Conservation (phyloP, 208 protist genomes). For the Kentomonas sorsogonicus region DNA sequence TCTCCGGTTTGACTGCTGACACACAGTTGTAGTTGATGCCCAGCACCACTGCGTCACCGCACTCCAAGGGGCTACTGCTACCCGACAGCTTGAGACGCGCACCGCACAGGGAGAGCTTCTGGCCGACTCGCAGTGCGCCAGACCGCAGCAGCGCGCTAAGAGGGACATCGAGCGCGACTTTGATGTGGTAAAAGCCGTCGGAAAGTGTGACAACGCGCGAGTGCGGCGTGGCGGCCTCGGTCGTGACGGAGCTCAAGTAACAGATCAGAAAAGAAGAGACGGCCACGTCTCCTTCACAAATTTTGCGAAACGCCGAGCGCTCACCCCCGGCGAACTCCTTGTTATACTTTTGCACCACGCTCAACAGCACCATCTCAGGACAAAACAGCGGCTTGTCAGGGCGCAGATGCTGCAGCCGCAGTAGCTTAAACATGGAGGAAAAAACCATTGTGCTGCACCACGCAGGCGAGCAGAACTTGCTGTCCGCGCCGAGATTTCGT, state of each 20-base stretch:
- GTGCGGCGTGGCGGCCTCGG: conserved; percentile 49
- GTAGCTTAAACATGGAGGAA: neutral
- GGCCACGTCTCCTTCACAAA: conserved; percentile 64
- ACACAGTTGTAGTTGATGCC: conserved; percentile 80
- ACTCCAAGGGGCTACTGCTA: conserved; percentile 53
- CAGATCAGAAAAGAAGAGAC: conserved; percentile 50
- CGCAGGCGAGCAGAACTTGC: neutral
- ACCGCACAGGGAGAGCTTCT: conserved; percentile 66
- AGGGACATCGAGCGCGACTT: conserved; percentile 60
- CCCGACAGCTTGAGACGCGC: conserved; percentile 34
- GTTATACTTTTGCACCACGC: conserved; percentile 76
- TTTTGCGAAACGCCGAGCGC: conserved; percentile 54
- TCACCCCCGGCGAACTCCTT: conserved; percentile 61
- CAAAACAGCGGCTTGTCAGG: neutral
- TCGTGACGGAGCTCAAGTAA: conserved; percentile 34
- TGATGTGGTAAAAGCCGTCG: conserved; percentile 73
- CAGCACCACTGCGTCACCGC: conserved; percentile 35
- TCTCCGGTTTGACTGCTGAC: conserved; percentile 27
- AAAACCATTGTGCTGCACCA: neutral
- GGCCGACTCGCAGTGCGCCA: conserved; percentile 39
- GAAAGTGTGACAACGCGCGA: conserved; percentile 47
- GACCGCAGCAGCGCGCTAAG: conserved; percentile 62
- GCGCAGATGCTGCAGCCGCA: neutral
- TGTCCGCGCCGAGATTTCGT: neutral
- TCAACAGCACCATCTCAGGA: conserved; percentile 15